Percentiles rank a stretch among this genome's conserved stretches.
Evolutionary conservation across 73 alveolate species (phyloP).

Genomic region (Uronychia setigera): DNA sequence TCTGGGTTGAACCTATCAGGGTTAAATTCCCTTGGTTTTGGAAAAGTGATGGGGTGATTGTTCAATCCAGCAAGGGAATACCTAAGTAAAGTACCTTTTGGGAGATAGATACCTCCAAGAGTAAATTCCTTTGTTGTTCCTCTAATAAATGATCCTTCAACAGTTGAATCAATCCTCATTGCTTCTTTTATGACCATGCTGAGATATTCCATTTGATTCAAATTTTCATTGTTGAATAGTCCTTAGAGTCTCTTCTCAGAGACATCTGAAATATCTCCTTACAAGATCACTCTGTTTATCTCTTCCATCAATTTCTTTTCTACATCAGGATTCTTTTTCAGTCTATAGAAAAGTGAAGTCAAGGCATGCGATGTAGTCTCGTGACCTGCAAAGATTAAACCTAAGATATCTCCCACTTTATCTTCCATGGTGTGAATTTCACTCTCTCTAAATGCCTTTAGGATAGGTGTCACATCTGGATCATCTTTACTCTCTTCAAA

Average conservation of each 20-base stretch:
- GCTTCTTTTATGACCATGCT: neutral
- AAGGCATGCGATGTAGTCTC: conserved; percentile 3
- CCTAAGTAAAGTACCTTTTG: neutral
- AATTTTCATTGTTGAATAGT: neutral
- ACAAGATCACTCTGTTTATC: neutral
- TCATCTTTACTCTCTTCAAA: neutral
- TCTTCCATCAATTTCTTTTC: conserved; percentile 9
- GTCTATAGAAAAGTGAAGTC: neutral
- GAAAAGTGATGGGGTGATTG: neutral
- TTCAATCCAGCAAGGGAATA: neutral
- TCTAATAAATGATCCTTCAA: neutral
- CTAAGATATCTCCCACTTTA: neutral
- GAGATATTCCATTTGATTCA: neutral
- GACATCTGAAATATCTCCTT: neutral
- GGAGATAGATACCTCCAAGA: neutral
- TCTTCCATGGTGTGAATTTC: neutral
- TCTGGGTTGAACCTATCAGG: neutral
- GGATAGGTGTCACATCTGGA: neutral
- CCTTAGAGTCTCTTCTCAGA: neutral
- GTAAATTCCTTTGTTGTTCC: neutral
- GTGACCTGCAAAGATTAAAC: conserved; percentile 1
- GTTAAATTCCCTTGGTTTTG: neutral
- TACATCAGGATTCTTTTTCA: conserved; percentile 23
- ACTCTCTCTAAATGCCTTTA: neutral
- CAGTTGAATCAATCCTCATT: neutral